These are phyloP conservation scores for Buddleja alternifolia DNA, from an alignment of 257 asterid genomes.

Conservation along the genomic window DNA sequence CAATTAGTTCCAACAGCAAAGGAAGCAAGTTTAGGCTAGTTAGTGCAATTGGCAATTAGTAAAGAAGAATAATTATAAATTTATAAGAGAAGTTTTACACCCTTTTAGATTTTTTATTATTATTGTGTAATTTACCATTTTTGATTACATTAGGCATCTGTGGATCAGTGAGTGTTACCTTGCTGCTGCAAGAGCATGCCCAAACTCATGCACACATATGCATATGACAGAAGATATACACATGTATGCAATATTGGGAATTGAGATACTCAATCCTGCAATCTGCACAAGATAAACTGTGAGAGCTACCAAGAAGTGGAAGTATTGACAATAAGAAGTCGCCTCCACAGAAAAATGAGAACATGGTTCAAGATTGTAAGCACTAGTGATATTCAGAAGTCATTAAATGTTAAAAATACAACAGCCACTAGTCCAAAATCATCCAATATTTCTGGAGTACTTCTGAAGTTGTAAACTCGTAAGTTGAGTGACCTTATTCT, in stretches of 20 bases:
- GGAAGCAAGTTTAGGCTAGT: not conserved
- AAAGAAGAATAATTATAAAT: conserved; percentile 1
- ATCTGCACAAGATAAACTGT: conserved; percentile 47
- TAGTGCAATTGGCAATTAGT: not conserved
- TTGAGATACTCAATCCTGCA: conserved; percentile 58
- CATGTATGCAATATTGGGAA: conserved; percentile 62
- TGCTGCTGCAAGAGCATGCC: conserved; percentile 97
- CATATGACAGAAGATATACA: conserved; percentile 67
- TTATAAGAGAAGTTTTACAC: not conserved
- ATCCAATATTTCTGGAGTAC: not conserved
- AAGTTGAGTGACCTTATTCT: not conserved
- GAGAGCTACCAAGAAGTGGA: conserved; percentile 14
- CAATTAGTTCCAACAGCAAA: not conserved
- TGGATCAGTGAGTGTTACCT: conserved; percentile 44
- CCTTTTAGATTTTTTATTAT: not conserved
- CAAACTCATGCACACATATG: conserved; percentile 79
- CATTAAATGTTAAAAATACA: not conserved
- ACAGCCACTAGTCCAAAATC: not conserved
- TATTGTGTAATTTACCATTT: not conserved
- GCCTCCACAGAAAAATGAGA: not conserved
- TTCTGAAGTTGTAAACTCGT: not conserved
- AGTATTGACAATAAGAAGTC: not conserved
- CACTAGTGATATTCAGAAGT: conserved; percentile 13
- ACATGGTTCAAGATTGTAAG: not conserved
- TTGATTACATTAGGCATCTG: not conserved